phyloP scores from a whole-genome alignment of 106 monocot species.

The Phalaenopsis aphrodite region DNA sequence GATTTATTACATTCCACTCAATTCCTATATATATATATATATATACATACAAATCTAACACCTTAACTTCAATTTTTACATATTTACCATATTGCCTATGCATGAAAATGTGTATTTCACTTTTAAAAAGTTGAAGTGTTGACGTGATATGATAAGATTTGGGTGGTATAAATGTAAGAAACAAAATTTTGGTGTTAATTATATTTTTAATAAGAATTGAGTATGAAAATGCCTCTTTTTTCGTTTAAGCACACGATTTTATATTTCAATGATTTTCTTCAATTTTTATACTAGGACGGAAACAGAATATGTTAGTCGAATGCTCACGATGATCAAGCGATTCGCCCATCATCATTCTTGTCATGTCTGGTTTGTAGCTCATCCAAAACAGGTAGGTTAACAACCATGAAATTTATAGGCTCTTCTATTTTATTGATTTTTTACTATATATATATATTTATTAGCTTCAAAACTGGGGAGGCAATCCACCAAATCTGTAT shows the following conservation, averaged over 20 bases:
- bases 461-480: slow-evolving; percentile 79
- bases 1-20: too few relatives aligned
- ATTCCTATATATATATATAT: too few relatives aligned
- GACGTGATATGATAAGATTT: too few relatives aligned
- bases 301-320: slow-evolving; percentile 94
- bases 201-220: too few relatives aligned
- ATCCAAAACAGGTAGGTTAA: slow-evolving; percentile 77
- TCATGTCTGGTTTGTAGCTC: slow-evolving; percentile 98
- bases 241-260: not conserved
- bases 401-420: not conserved
- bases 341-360: slow-evolving; percentile 90
- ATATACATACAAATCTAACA: too few relatives aligned
- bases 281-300: slow-evolving; percentile 60
- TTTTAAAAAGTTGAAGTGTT: too few relatives aligned
- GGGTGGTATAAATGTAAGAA: too few relatives aligned
- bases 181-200: too few relatives aligned
- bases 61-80: too few relatives aligned
- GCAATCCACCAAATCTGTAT: slow-evolving; percentile 78
- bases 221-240: not conserved
- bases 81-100: too few relatives aligned
- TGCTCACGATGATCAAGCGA: slow-evolving; percentile 79
- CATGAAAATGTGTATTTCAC: too few relatives aligned
- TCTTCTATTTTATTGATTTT: not conserved
- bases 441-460: not conserved
- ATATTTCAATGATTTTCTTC: slow-evolving; percentile 1